These are phyloP conservation scores for Capsella bursapastoris DNA, from an alignment of 345 rosid genomes.

Conservation along the genomic window DNA sequence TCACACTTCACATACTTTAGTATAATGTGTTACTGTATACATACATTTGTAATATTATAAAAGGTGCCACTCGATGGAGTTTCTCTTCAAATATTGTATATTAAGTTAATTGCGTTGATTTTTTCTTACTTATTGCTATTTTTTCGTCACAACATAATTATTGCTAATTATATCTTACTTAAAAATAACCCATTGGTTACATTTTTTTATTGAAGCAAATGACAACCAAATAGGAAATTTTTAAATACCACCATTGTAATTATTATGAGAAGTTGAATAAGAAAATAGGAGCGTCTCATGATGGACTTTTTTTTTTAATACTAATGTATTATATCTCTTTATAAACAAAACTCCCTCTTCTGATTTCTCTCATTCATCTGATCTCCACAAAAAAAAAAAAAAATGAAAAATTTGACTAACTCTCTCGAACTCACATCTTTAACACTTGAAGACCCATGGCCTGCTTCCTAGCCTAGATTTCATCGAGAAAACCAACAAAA, in stretches of 20 bases:
- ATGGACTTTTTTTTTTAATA: not conserved
- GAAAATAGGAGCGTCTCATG: constrained; percentile 26
- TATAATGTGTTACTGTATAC: not conserved
- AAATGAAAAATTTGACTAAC: constrained; percentile 51
- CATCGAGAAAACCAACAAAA: not conserved
- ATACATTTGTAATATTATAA: not conserved
- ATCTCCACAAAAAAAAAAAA: constrained; percentile 36
- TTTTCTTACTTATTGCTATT: constrained; percentile 3
- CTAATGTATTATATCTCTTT: constrained; percentile 21
- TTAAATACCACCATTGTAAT: constrained; percentile 25
- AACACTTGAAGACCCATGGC: constrained; percentile 56
- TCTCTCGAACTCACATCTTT: constrained; percentile 48
- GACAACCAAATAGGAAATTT: constrained; percentile 29
- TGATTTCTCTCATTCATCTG: constrained; percentile 39
- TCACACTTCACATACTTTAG: not conserved
- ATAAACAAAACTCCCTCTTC: constrained; percentile 34
- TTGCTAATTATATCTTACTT: not conserved
- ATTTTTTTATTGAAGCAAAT: constrained; percentile 27
- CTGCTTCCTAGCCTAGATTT: constrained; percentile 43
- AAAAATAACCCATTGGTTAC: constrained; percentile 10
- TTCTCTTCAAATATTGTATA: not conserved
- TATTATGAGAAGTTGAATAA: constrained; percentile 9
- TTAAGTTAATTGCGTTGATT: constrained; percentile 18
- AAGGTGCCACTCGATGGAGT: not conserved
- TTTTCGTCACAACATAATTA: constrained; percentile 13